These are phyloP conservation scores for Aphanomyces stellatus DNA, from an alignment of 352 stramenopile species.

Conservation along the genomic window DNA sequence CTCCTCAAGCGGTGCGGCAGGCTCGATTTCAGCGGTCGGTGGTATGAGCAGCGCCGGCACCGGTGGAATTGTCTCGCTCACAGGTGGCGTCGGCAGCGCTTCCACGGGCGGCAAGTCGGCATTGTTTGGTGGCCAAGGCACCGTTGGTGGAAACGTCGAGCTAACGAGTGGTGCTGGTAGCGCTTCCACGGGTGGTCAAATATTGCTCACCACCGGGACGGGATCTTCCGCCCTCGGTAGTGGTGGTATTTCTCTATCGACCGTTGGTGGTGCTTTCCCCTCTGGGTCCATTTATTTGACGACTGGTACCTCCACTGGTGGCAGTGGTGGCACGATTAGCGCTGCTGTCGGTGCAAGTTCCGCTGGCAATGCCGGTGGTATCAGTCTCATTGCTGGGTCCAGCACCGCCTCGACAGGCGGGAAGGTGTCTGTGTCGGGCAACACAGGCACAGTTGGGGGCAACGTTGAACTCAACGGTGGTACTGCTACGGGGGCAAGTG, in stretches of 20 bases:
- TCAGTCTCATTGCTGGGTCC: conserved; percentile 12
- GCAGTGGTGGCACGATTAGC: conserved; percentile 5
- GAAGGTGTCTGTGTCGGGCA: conserved; percentile 4
- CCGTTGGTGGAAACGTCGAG: conserved; percentile 24
- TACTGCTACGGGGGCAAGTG: conserved; percentile 16
- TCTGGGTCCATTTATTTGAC: conserved; percentile 7
- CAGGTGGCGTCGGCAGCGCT: conserved; percentile 29
- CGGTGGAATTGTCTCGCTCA: conserved; percentile 24
- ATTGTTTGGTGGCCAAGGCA: conserved; percentile 19
- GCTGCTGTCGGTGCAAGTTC: neutral
- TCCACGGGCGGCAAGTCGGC: conserved; percentile 22
- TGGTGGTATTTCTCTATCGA: conserved; percentile 8
- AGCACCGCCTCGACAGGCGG: conserved; percentile 14
- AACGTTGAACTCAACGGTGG: conserved; percentile 37
- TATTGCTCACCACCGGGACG: neutral
- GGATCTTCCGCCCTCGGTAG: conserved; percentile 3
- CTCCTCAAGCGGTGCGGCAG: neutral
- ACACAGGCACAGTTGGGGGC: conserved; percentile 8
- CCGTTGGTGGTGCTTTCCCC: conserved; percentile 2
- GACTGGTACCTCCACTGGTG: conserved; percentile 3
- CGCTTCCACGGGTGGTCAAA: conserved; percentile 16
- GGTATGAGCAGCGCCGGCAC: conserved; percentile 2
- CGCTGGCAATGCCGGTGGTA: neutral
- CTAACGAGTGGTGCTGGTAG: conserved; percentile 19
- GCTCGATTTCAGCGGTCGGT: neutral